phyloP scores from a whole-genome alignment of 2,329 filamentous ascomycete species.

The Colletotrichum cuscutae region DNA sequence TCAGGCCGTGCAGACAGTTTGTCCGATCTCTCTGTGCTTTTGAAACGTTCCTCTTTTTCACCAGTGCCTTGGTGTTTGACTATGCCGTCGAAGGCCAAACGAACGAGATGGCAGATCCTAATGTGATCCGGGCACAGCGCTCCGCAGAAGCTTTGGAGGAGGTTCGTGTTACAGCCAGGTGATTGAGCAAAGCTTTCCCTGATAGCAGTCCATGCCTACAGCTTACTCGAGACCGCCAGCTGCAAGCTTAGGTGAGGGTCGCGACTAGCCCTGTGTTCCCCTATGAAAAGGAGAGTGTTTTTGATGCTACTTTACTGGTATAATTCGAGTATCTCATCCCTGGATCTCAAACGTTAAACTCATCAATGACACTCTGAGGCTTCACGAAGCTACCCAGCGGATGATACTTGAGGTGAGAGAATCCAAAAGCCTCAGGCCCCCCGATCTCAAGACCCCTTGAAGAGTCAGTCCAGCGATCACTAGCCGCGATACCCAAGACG shows the following conservation, averaged over 20 bases:
- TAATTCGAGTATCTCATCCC: not conserved
- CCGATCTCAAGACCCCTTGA: conserved; percentile 59
- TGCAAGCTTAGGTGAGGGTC: not conserved
- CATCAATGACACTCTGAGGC: conserved; percentile 64
- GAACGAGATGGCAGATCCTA: not conserved
- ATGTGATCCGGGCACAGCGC: not conserved
- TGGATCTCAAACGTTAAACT: conserved; percentile 45
- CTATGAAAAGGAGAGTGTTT: not conserved
- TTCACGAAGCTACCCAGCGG: conserved; percentile 59
- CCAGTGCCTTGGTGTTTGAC: not conserved
- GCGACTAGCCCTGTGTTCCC: not conserved
- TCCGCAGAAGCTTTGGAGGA: not conserved
- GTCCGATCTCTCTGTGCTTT: conserved; percentile 10
- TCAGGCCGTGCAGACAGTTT: not conserved
- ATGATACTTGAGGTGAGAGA: conserved; percentile 58
- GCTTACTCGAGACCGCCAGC: not conserved
- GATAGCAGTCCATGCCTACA: not conserved
- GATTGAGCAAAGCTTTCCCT: not conserved
- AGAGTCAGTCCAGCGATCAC: conserved; percentile 56
- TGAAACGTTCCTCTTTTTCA: not conserved
- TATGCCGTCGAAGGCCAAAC: not conserved
- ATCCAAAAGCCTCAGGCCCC: conserved; percentile 59
- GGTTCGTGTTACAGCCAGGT: not conserved
- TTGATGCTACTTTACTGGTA: not conserved
- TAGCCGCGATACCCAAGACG: conserved; percentile 58